phyloP scores from a whole-genome alignment of 75 land plant species.

The Ceratopteris richardii region DNA sequence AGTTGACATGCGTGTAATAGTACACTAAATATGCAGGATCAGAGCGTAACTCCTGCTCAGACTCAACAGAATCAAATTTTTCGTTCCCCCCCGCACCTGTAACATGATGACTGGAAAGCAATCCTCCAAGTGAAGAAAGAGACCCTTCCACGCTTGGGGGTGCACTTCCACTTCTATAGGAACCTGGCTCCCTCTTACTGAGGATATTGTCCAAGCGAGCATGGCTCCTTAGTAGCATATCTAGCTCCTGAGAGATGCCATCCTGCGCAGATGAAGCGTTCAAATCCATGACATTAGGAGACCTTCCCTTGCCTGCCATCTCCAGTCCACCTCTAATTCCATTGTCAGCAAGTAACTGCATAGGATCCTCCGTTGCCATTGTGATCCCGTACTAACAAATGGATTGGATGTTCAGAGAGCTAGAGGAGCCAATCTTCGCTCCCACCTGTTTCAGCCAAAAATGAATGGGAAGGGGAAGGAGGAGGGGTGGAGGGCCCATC shows the following conservation, averaged over 20 bases:
- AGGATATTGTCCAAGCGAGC: slow-evolving; percentile 28
- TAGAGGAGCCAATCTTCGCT: no score
- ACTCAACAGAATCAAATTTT: slow-evolving; percentile 16
- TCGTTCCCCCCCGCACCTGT: slow-evolving; percentile 15
- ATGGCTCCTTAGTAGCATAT: slow-evolving; percentile 38
- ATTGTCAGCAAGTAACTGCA: slow-evolving; percentile 37
- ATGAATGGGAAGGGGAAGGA: no score
- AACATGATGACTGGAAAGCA: slow-evolving; percentile 3
- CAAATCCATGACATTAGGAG: slow-evolving; percentile 14
- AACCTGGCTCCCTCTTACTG: slow-evolving; percentile 24
- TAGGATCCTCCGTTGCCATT: slow-evolving; percentile 84
- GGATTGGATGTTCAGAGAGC: no score
- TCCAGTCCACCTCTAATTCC: slow-evolving; percentile 30
- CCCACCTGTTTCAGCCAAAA: no score
- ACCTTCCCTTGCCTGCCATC: slow-evolving; percentile 15
- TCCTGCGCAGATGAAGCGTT: slow-evolving; percentile 18
- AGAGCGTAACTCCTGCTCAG: slow-evolving; percentile 54
- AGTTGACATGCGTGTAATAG: slow-evolving; percentile 50
- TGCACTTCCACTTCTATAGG: slow-evolving; percentile 86
- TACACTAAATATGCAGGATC: slow-evolving; percentile 65
- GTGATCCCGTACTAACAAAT: no score
- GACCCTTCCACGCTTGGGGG: slow-evolving; percentile 98
- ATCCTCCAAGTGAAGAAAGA: slow-evolving; percentile 42
- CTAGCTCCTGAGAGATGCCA: slow-evolving; percentile 45
- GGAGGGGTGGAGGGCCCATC: no score